A percentile compares a stretch with the other conserved stretches of the same genome.
phyloP scores from a whole-genome alignment of 495 filamentous ascomycete genomes.

The Penicillium argentinense region DNA sequence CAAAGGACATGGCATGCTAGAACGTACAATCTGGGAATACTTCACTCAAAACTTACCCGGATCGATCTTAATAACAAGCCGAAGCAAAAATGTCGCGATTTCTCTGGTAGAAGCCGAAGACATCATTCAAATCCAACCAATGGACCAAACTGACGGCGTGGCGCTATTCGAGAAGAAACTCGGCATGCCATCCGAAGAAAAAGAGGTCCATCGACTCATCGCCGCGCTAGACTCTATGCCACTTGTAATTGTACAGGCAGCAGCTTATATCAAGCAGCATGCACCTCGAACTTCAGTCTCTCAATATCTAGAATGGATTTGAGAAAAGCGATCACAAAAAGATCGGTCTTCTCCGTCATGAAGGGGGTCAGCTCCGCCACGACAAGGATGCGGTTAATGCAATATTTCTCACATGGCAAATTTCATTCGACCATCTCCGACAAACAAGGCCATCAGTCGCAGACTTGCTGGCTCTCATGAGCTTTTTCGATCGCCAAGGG shows the following conservation, averaged over 20 bases:
- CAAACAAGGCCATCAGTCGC: slow-evolving; percentile 1
- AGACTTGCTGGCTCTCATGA: slow-evolving; percentile 9
- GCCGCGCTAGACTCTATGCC: slow-evolving; percentile 45
- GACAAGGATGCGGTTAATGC: slow-evolving; percentile 8
- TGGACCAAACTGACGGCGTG: not conserved
- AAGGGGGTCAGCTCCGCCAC: not conserved
- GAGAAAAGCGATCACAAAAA: slow-evolving; percentile 4
- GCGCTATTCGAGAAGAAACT: not conserved
- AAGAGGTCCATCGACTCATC: slow-evolving; percentile 21
- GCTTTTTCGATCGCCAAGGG: slow-evolving; percentile 4
- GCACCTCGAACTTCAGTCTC: slow-evolving; percentile 19
- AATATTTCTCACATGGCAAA: slow-evolving; percentile 13
- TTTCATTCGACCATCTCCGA: slow-evolving; percentile 10
- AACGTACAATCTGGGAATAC: not conserved
- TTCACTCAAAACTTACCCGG: not conserved
- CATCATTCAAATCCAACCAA: not conserved
- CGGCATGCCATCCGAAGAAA: not conserved
- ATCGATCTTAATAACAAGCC: not conserved
- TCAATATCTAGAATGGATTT: slow-evolving; percentile 39
- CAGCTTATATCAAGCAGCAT: slow-evolving; percentile 40
- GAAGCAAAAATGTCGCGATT: not conserved
- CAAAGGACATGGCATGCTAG: not conserved
- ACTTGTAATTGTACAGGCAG: slow-evolving; percentile 51
- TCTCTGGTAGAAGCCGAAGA: not conserved
- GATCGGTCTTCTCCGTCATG: slow-evolving; percentile 3